Conservation (phyloP, 805 yeast species). For the Yamadazyma paraphyllophila region DNA sequence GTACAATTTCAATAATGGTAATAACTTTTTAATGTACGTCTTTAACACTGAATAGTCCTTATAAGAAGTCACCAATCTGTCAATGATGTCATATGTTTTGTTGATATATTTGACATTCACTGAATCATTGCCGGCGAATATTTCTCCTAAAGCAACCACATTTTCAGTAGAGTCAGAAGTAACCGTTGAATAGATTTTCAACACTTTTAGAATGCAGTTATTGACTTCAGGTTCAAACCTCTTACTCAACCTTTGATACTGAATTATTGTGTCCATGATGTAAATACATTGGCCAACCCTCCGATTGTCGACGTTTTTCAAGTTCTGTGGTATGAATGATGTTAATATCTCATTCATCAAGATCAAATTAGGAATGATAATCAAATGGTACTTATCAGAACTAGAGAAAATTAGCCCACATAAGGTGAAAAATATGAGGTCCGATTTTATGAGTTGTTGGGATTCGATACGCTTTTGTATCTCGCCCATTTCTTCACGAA, state of each 20-base stretch:
- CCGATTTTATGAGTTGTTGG: conserved; percentile 27
- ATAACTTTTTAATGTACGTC: conserved; percentile 44
- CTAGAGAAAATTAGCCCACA: conserved; percentile 85
- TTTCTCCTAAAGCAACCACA: conserved; percentile 14
- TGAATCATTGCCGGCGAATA: conserved; percentile 15
- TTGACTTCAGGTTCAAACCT: conserved; percentile 77
- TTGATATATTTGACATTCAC: conserved; percentile 30
- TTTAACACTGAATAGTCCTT: conserved; percentile 59
- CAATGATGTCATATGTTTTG: conserved; percentile 32
- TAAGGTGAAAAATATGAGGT: conserved; percentile 64
- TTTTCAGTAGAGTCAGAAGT: conserved; percentile 1
- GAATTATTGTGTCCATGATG: conserved; percentile 60
- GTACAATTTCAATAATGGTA: conserved; percentile 24
- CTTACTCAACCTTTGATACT: conserved; percentile 78
- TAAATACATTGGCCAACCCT: conserved; percentile 60
- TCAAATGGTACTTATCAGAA: conserved; percentile 91
- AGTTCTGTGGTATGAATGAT: conserved; percentile 29
- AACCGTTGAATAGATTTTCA: conserved; percentile 16
- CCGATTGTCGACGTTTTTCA: conserved; percentile 26
- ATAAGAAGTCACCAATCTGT: conserved; percentile 45
- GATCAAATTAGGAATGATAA: conserved; percentile 80
- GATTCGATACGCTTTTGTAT: conserved; percentile 50
- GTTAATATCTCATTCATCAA: conserved; percentile 66
- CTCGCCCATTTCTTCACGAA: conserved; percentile 55
- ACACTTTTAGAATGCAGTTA: conserved; percentile 37